phyloP scores from a whole-genome alignment of 2,329 filamentous ascomycete species.

The Aureobasidium subglaciale region DNA sequence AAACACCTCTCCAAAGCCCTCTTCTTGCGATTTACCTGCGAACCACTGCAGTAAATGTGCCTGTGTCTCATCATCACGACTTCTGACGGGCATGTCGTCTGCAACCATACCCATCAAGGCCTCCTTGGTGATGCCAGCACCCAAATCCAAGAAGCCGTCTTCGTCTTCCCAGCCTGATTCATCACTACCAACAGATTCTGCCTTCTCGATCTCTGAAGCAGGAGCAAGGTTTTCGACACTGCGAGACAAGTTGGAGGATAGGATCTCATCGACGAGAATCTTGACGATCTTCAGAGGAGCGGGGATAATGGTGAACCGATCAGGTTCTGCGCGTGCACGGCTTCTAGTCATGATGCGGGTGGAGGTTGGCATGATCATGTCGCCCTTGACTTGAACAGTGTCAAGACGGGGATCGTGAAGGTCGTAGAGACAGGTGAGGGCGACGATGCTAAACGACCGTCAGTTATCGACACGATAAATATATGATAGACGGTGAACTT shows the following conservation, averaged over 20 bases:
- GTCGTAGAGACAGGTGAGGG: constrained; percentile 82
- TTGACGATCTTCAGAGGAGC: constrained; percentile 94
- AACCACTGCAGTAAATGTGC: constrained; percentile 80
- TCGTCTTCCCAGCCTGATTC: constrained; percentile 70
- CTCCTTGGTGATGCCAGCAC: constrained; percentile 45
- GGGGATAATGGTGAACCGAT: constrained; percentile 79
- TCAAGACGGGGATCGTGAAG: constrained; percentile 74
- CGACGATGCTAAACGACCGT: constrained; percentile 62
- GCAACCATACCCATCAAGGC: constrained; percentile 74
- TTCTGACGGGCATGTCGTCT: constrained; percentile 42
- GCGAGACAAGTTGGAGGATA: constrained; percentile 56
- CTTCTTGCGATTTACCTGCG: constrained; percentile 45
- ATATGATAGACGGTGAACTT: constrained; percentile 30
- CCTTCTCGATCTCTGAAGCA: constrained; percentile 54
- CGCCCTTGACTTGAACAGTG: constrained; percentile 81
- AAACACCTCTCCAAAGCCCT: constrained; percentile 51
- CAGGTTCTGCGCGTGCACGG: constrained; percentile 79
- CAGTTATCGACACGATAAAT: constrained; percentile 16
- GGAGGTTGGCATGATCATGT: constrained; percentile 72
- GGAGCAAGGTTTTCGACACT: constrained; percentile 43
- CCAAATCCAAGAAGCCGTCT: constrained; percentile 66
- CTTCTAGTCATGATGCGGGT: constrained; percentile 91
- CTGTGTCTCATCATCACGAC: constrained; percentile 85
- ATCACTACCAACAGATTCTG: constrained; percentile 67
- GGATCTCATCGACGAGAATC: constrained; percentile 84